These are phyloP conservation scores for Acer campestre DNA, from an alignment of 345 rosid species.

Conservation along the genomic window DNA sequence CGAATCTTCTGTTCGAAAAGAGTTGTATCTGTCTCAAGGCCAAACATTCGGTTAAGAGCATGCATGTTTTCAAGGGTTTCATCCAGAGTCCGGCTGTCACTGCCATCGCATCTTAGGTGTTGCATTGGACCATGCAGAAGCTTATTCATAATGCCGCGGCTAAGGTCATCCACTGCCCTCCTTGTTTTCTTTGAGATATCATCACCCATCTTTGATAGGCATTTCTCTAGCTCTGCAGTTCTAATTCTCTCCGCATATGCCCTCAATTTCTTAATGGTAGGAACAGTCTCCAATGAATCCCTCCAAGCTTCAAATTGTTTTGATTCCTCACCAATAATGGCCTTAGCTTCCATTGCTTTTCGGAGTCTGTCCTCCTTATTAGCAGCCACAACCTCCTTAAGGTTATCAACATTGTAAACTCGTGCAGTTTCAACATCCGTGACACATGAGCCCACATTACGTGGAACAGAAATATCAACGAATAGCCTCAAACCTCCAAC, in stretches of 20 bases:
- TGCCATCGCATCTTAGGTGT: conserved; percentile 93
- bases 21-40: conserved; percentile 75
- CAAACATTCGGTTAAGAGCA: conserved; percentile 94
- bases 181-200: conserved; percentile 81
- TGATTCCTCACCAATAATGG: conserved; percentile 75
- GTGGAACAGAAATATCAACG: conserved; percentile 86
- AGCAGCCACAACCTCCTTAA: conserved; percentile 98
- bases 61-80: conserved; percentile 97
- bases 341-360: conserved; percentile 95
- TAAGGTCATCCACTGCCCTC: conserved; percentile 87
- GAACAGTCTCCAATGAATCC: conserved; percentile 92
- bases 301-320: conserved; percentile 94
- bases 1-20: conserved; percentile 81
- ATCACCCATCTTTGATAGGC: conserved; percentile 91
- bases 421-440: conserved; percentile 49
- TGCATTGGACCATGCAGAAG: conserved; percentile 98
- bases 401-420: conserved; percentile 92
- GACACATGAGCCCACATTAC: conserved; percentile 87
- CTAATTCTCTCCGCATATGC: conserved; percentile 94
- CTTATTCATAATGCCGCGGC: conserved; percentile 91
- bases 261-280: conserved; percentile 92
- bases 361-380: conserved; percentile 91
- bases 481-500: conserved; percentile 76
- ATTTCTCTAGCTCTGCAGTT: conserved; percentile 79
- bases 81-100: conserved; percentile 67